These are phyloP conservation scores for Paramecium pentaurelia DNA, from an alignment of 73 alveolate genomes.

Conservation along the genomic window DNA sequence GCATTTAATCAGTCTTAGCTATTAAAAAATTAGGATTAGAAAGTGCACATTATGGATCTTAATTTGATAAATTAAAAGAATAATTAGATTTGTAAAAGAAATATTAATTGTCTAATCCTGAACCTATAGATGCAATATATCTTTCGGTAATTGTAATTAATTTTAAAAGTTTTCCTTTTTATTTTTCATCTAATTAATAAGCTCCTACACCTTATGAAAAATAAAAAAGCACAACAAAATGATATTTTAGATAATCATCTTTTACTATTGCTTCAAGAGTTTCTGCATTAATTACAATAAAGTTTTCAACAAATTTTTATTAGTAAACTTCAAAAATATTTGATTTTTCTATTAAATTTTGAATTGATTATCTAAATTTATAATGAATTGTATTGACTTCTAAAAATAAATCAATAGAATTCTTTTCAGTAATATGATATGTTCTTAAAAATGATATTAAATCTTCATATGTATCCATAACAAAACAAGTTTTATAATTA, in stretches of 20 bases:
- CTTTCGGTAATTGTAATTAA: not conserved
- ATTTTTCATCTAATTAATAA: not conserved
- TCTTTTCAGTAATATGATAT: not conserved
- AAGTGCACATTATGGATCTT: not conserved
- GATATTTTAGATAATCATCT: constrained; percentile 28
- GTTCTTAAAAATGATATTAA: not conserved
- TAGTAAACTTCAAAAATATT: not conserved
- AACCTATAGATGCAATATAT: not conserved
- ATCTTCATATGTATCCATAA: not conserved
- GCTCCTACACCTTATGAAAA: not conserved
- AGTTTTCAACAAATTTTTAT: not conserved
- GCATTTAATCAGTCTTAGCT: not conserved
- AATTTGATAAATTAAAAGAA: not conserved
- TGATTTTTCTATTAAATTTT: not conserved
- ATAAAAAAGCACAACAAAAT: not conserved
- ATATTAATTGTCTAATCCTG: constrained; percentile 1
- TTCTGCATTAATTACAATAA: not conserved
- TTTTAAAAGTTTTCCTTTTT: constrained; percentile 22
- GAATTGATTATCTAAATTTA: not conserved
- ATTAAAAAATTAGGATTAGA: not conserved
- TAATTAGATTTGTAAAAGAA: not conserved
- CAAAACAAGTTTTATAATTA: not conserved
- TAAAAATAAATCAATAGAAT: not conserved
- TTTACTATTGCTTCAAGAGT: not conserved
- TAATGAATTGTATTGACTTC: not conserved